Base-by-base conservation (phyloP, 768 basidiomycete genomes). In the Psilocybe subaeruginosa region DNA sequence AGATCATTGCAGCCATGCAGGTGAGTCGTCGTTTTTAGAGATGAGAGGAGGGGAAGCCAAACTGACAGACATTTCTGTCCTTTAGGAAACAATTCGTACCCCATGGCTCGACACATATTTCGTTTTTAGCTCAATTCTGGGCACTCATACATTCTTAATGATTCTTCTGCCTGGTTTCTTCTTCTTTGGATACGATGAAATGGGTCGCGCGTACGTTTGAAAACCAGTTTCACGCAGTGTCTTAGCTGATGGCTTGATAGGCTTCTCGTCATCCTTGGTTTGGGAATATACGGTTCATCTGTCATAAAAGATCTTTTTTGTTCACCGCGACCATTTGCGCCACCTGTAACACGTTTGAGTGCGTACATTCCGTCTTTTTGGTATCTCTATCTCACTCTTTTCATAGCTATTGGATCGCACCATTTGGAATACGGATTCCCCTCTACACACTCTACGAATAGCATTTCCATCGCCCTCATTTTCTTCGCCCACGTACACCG, bases 351-450 rank as follows among this genome's bases (percentile, higher is more conserved):
- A n/a, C 85, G 97, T 54, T 78, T 97, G 5, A 91, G 95, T 96
- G 67, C 66, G 90, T 68, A 11, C 4, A 47, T 35, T 57, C 37
- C 37, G 12, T 19, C 56, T 17, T 47, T 19, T 31, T 4, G 17
- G 54, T 19, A 48, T 56, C 41, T 51, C 41, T 30, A 23, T 30
- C 27, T 31, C 29, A 58, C 9, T 7, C 14, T 41, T n/a, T 35
- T 33, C 11, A 35, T 39, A 93, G 91, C 88, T 4, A 88, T 93
- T 54, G 89, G 91, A 12, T 83, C 78, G 1, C 91, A 93, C 68
- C 92, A 94, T 66, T 81, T 93, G 2, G 95, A 97, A 76, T 97
- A 97, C 66, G 97, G 97, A 23, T 97, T 98, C 70, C 96, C 95
- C 0, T 97, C 95, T 0, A 97, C 96, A 0, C 97, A 99, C 69